Evolutionary conservation across 805 yeast species (phyloP), one percentile per base, ranked within the genome.

Genomic region (Monosporozyma aerobia): DNA sequence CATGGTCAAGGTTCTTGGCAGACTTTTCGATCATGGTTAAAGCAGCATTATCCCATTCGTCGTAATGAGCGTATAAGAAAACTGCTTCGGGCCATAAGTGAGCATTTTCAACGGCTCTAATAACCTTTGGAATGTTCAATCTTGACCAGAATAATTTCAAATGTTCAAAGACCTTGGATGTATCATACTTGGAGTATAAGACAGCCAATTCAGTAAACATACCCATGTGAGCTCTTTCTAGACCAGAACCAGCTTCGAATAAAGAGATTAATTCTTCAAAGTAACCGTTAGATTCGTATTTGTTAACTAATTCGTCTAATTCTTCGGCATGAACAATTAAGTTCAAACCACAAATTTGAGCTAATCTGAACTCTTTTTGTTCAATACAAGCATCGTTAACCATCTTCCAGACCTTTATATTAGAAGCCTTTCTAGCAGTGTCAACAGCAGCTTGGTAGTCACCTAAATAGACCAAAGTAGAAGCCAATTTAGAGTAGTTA

Each of bases 211-310:
- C 97, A 10, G 99, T 94, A 70, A 94, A 94, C 97, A 94, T 92
- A 62, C 98, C 99, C 99, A 94, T 94, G 69, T 94, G 99, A 40
- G 99, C 99, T 70, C 99, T 87, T 76, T 94, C 99, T 61, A 94
- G 78, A 44, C 96, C 95, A 55, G 94, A 78, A 59, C 98, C 98
- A 63, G 90, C 92, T 72, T 94, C 99, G 63, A 94, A 89, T 63
- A 94, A 79, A 16, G 97, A 81, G 57, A 92, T 87, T 59, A 94
- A 77, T 75, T 94, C 96, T 59, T 83, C 86, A 73, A 90, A 90
- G 72, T 89, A 88, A 45, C 99, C 99, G 59, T 85, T 81, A 67
- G 79, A 76, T 73, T 94, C 97, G 69, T 94, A 94, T 59, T 85
- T 86, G 57, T 75, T 76, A 46, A 92, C 97, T 58, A 94, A 77